Base-by-base conservation (phyloP, 2,329 filamentous ascomycete species). In the Coleophoma eucalyptorum region DNA sequence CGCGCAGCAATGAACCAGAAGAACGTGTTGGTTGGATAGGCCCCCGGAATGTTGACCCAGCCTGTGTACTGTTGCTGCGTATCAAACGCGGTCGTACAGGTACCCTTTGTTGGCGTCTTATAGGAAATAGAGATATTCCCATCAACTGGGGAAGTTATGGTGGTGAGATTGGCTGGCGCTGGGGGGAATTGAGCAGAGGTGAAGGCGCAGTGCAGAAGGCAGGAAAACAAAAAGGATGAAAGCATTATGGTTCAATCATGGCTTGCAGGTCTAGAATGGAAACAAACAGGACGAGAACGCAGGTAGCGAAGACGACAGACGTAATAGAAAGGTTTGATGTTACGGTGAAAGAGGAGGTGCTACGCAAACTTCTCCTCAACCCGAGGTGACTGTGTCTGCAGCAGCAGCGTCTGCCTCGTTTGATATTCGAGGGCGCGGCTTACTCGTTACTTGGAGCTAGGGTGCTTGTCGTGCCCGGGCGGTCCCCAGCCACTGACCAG, bases 41-140 rank as follows among this genome's bases (percentile, higher is more conserved):
- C 67, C 42, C 74, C 83, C 5, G 83, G 81, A 5, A 89, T 67
- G 48, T 70, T 76, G 50, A 89, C 80, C 77, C 87, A 89, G 61
- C 86, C 86, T 4, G 83, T 81, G 62, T 84, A 87, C 65, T 89
- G 86, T 65, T 83, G 78, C 66, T 90, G 86, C 1, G 72, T 73
- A 42, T 74, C 63, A 60, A 87, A 87, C 7, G 79, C 80, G 1
- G 86, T 89, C 43, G 72, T 77, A 66, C 87, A 90, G 12, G 78
- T 83, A 43, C 79, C 81, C 7, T 72, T 65, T 4, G 79, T 75
- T 3, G 79, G 79, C 34, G 75, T 70, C 62, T 86, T 89, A 73
- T 86, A 90, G 50, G 80, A 79, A 62, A 90, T 80, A 52, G 79
- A 84, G 62, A 90, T 80, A 57, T 79, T 77, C 26, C 72, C 69